A percentile compares a stretch with the other conserved stretches of the same genome.
Evolutionary conservation across 1,284 basidiomycete genomes (phyloP).

Genomic region (Blastosporella zonata): DNA sequence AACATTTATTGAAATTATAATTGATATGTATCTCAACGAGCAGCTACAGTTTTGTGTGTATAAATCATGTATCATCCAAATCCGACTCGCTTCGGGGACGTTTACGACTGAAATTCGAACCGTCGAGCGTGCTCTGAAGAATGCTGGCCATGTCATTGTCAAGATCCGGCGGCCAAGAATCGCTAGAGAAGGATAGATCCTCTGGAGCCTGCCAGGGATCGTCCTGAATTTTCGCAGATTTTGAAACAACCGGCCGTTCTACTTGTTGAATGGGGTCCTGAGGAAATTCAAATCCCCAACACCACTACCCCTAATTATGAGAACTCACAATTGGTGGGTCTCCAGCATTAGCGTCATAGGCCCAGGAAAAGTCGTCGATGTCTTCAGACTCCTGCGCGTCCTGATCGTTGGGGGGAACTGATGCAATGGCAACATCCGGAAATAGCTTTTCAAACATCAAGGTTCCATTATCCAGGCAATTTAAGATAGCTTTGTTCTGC

Average conservation of each 20-base stretch:
- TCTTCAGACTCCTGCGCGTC: slow-evolving; percentile 11
- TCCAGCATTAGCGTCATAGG: slow-evolving; percentile 32
- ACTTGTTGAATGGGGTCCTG: slow-evolving; percentile 5
- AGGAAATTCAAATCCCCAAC: slow-evolving; percentile 5
- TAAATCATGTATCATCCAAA: slow-evolving; percentile 3
- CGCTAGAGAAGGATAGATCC: slow-evolving; percentile 6
- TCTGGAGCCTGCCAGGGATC: neutral
- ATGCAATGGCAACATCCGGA: neutral
- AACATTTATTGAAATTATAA: no score
- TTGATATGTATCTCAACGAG: neutral
- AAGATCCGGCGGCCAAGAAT: slow-evolving; percentile 9
- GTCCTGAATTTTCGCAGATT: slow-evolving; percentile 2
- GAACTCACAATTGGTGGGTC: slow-evolving; percentile 1
- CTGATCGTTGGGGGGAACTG: slow-evolving; percentile 6
- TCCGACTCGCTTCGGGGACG: slow-evolving; percentile 17
- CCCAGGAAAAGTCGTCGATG: slow-evolving; percentile 40
- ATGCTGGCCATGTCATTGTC: slow-evolving; percentile 8
- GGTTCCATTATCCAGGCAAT: slow-evolving; percentile 43
- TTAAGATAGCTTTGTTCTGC: slow-evolving; percentile 52
- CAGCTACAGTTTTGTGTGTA: no score
- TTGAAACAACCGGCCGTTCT: neutral
- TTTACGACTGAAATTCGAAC: slow-evolving; percentile 15
- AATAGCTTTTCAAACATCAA: slow-evolving; percentile 43
- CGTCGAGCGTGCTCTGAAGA: slow-evolving; percentile 2
- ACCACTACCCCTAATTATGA: neutral